phyloP scores from a whole-genome alignment of 2,329 filamentous ascomycete species.

The Sphaerulina musiva region DNA sequence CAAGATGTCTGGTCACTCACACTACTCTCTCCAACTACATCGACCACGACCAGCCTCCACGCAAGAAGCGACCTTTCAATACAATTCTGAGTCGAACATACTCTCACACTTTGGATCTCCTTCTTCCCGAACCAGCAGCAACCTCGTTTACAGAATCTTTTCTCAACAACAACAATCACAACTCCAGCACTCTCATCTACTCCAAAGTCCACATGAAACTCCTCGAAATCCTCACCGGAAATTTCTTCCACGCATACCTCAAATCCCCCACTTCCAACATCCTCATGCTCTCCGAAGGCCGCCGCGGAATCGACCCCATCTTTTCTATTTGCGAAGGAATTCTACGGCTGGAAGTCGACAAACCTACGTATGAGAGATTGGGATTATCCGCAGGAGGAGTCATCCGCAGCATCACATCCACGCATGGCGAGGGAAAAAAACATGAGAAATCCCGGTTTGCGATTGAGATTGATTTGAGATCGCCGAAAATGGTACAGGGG shows the following conservation, averaged over 20 bases:
- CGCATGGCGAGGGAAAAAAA: constrained; percentile 52
- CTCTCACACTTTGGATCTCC: constrained; percentile 63
- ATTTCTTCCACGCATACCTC: constrained; percentile 79
- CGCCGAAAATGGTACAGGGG: constrained; percentile 70
- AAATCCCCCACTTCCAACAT: constrained; percentile 54
- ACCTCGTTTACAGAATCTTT: constrained; percentile 9
- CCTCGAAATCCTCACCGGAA: constrained; percentile 61
- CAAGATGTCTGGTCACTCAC: constrained; percentile 69
- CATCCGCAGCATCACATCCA: constrained; percentile 42
- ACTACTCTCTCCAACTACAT: constrained; percentile 60
- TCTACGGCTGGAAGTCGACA: constrained; percentile 70
- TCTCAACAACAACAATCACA: not conserved
- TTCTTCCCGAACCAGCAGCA: constrained; percentile 51
- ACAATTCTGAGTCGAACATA: constrained; percentile 60
- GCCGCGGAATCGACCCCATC: constrained; percentile 58
- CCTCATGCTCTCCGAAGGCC: constrained; percentile 76
- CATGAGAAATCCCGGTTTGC: constrained; percentile 66
- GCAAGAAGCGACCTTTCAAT: constrained; percentile 70
- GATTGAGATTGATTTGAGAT: constrained; percentile 68
- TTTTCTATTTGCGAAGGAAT: constrained; percentile 67
- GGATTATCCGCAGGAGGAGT: constrained; percentile 59
- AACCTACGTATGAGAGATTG: constrained; percentile 72
- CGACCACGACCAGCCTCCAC: constrained; percentile 62
- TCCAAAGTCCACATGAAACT: constrained; percentile 66
- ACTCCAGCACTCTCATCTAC: constrained; percentile 45